Percentiles rank a stretch among this genome's conserved stretches.
These are phyloP conservation scores for Monoraphidium neglectum DNA, from an alignment of 139 green algal genomes.

Conservation along the genomic window DNA sequence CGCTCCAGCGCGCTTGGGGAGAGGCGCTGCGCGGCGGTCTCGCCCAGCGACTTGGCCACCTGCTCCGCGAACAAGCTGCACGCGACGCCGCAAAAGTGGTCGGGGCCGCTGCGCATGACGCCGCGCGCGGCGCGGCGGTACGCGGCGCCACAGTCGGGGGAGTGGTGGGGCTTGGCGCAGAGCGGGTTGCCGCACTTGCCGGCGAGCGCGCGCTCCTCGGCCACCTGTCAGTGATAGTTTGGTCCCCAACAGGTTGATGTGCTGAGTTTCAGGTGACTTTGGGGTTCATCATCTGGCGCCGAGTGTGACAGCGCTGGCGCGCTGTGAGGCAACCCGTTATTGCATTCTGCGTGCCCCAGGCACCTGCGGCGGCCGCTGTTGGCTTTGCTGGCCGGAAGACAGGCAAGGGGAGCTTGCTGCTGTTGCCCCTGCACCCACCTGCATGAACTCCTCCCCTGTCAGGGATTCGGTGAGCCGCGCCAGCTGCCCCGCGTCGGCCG, in stretches of 20 bases:
- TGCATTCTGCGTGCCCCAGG: background rate
- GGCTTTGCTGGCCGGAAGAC: too few species aligned
- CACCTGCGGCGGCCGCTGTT: background rate
- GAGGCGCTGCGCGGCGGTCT: slow-evolving; percentile 10
- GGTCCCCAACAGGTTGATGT: too few species aligned
- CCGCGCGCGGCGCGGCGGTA: background rate
- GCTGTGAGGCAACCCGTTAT: background rate
- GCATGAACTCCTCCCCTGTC: slow-evolving; percentile 41
- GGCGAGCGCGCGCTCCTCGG: slow-evolving; percentile 56
- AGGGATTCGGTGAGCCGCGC: slow-evolving; percentile 24
- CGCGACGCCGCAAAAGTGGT: slow-evolving; percentile 25
- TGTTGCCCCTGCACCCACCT: too few species aligned
- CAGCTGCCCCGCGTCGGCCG: slow-evolving; percentile 19
- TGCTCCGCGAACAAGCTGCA: slow-evolving; percentile 3
- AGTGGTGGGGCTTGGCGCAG: slow-evolving; percentile 14
- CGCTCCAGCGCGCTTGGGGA: background rate
- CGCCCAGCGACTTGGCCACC: background rate
- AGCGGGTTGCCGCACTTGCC: slow-evolving; percentile 50
- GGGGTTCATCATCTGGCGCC: too few species aligned
- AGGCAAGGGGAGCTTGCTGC: too few species aligned
- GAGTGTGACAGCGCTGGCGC: background rate
- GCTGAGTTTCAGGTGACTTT: too few species aligned
- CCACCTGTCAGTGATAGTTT: too few species aligned
- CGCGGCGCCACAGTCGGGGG: slow-evolving; percentile 2
- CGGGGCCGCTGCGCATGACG: background rate